Percentiles rank a stretch among this genome's conserved stretches.
phyloP scores from a whole-genome alignment of 2,329 filamentous ascomycete genomes.

The Shiraia sp. region DNA sequence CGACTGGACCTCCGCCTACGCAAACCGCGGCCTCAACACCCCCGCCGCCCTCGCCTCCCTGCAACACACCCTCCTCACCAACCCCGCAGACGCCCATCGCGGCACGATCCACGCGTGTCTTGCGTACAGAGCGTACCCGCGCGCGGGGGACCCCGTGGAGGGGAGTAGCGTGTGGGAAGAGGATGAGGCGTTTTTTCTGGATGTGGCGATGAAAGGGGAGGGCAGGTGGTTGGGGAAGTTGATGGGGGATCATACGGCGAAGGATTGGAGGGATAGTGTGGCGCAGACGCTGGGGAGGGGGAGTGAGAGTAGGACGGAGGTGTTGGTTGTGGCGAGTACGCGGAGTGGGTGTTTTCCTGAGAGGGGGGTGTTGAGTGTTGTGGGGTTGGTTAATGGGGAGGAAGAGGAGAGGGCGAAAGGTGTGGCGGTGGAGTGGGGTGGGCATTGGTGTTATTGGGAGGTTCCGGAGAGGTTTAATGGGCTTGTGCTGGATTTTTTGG shows the following conservation, averaged over 20 bases:
- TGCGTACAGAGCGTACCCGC: slow-evolving; percentile 25
- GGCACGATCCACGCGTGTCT: slow-evolving; percentile 30
- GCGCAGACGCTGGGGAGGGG: slow-evolving; percentile 19
- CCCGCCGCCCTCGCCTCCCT: slow-evolving; percentile 15
- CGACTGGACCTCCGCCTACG: slow-evolving; percentile 27
- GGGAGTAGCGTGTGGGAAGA: slow-evolving; percentile 18
- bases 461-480: slow-evolving; percentile 28
- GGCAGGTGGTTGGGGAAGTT: slow-evolving; percentile 35
- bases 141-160: slow-evolving; percentile 12
- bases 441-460: slow-evolving; percentile 40
- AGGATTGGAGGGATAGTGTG: slow-evolving; percentile 30
- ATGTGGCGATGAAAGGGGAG: slow-evolving; percentile 27
- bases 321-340: slow-evolving; percentile 30
- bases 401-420: slow-evolving; percentile 16
- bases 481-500: slow-evolving; percentile 19
- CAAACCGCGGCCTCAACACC: slow-evolving; percentile 27
- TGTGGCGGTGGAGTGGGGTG: slow-evolving; percentile 27
- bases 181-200: slow-evolving; percentile 30
- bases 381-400: slow-evolving; percentile 22
- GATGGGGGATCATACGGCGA: slow-evolving; percentile 34
- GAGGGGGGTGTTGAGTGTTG: slow-evolving; percentile 26
- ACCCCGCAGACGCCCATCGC: slow-evolving; percentile 18
- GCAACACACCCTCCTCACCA: slow-evolving; percentile 14
- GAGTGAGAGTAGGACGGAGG: slow-evolving; percentile 17
- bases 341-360: slow-evolving; percentile 35